These are phyloP conservation scores for Geosiphon pyriformis DNA, from an alignment of 192 early-diverging fungal genomes.

Conservation along the genomic window DNA sequence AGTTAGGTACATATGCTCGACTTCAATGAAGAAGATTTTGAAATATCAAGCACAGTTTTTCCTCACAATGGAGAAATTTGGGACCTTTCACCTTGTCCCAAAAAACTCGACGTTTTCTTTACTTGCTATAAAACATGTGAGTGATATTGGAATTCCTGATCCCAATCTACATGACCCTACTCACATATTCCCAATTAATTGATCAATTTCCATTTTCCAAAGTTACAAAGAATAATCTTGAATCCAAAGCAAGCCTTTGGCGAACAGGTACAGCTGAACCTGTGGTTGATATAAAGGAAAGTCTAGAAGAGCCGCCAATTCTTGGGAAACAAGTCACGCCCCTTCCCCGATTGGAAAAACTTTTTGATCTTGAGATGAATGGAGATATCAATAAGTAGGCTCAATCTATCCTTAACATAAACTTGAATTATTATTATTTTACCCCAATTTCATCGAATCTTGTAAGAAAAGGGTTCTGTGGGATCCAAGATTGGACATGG, in stretches of 20 bases:
- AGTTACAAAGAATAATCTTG: no score
- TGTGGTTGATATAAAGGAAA: slow-evolving; percentile 23
- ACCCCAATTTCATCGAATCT: no score
- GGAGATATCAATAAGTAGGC: slow-evolving; percentile 12
- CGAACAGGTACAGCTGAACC: slow-evolving; percentile 17
- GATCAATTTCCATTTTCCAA: no score
- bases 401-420: no score
- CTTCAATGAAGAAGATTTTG: slow-evolving; percentile 68
- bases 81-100: slow-evolving; percentile 57
- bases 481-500: slow-evolving; percentile 35
- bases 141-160: no score
- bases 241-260: slow-evolving; percentile 25
- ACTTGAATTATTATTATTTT: no score
- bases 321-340: slow-evolving; percentile 13
- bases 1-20: slow-evolving; percentile 64
- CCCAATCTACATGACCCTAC: no score
- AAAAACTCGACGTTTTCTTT: slow-evolving; percentile 52
- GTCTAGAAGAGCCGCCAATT: slow-evolving; percentile 30
- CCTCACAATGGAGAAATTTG: slow-evolving; percentile 61
- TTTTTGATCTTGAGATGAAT: slow-evolving; percentile 28
- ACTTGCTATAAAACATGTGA: slow-evolving; percentile 51
- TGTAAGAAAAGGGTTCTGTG: slow-evolving; percentile 50
- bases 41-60: slow-evolving; percentile 54
- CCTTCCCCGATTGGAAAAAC: slow-evolving; percentile 24
- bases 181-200: no score